A percentile compares a stretch with the other conserved stretches of the same genome.
These are phyloP conservation scores for Macrophomina tecta DNA, from an alignment of 2,329 filamentous ascomycete species.

Conservation along the genomic window DNA sequence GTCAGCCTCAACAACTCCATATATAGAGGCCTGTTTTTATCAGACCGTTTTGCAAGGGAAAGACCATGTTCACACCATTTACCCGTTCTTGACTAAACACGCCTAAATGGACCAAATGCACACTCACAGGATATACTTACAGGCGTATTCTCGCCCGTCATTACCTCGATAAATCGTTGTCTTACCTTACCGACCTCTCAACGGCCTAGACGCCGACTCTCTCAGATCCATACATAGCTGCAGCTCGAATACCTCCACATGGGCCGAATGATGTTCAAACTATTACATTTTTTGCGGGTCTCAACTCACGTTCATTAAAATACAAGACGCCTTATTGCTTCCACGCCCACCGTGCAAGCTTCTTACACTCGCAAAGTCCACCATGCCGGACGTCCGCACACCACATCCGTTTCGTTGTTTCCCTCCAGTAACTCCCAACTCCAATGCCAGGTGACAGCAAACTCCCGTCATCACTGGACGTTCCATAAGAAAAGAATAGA, in stretches of 20 bases:
- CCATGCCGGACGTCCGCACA: neutral
- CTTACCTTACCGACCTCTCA: neutral
- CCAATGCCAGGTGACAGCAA: neutral
- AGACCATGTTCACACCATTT: too few relatives aligned
- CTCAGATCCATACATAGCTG: neutral
- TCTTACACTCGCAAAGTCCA: too few relatives aligned
- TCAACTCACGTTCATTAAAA: neutral
- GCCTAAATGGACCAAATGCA: too few relatives aligned
- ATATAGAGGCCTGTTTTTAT: too few relatives aligned
- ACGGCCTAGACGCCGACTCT: neutral
- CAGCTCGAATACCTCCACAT: neutral
- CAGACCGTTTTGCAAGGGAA: too few relatives aligned
- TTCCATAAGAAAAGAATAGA: neutral
- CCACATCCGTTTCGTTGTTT: neutral
- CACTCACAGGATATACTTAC: too few relatives aligned
- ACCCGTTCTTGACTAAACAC: too few relatives aligned
- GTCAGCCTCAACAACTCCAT: too few relatives aligned
- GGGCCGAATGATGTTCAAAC: neutral
- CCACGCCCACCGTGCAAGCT: neutral
- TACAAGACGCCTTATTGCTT: neutral
- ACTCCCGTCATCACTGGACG: neutral
- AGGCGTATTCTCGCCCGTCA: too few relatives aligned
- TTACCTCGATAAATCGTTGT: too few relatives aligned
- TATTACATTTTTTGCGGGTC: neutral
- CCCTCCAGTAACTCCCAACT: conserved; percentile 1